These are phyloP conservation scores for Fusarium tanahbumbuense DNA, from an alignment of 2,329 filamentous ascomycete species.

Conservation along the genomic window DNA sequence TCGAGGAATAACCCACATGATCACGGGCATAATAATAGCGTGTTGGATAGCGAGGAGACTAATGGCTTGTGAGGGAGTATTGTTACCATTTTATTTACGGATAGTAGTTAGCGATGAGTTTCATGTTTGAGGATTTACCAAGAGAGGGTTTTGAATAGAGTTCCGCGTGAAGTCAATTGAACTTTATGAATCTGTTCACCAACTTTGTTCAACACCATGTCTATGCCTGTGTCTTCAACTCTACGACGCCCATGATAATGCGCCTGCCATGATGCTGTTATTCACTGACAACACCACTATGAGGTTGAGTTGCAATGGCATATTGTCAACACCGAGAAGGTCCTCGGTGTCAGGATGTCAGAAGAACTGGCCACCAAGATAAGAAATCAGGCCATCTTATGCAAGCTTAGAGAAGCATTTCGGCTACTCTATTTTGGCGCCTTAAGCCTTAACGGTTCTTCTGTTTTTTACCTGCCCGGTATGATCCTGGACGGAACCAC, in stretches of 20 bases:
- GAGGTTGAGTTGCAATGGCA: too few species aligned
- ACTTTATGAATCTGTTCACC: not conserved
- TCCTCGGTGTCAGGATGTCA: not conserved
- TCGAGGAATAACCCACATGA: conserved; percentile 34
- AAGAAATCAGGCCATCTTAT: not conserved
- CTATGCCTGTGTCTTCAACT: not conserved
- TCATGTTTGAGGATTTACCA: not conserved
- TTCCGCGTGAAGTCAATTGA: conserved; percentile 5
- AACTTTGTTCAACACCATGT: not conserved
- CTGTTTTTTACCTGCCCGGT: too few species aligned
- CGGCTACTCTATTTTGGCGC: too few species aligned
- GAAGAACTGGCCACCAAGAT: not conserved
- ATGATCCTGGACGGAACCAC: too few species aligned
- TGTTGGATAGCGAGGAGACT: conserved; percentile 24
- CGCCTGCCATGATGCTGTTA: too few species aligned
- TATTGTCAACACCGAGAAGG: too few species aligned
- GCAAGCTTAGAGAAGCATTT: too few species aligned
- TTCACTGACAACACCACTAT: too few species aligned
- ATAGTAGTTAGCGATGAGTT: conserved; percentile 24
- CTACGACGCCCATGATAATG: not conserved
- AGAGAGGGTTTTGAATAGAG: conserved; percentile 11
- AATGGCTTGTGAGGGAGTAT: conserved; percentile 28
- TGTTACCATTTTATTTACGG: not conserved
- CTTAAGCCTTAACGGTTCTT: too few species aligned
- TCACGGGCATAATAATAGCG: conserved; percentile 30